Percentiles rank a stretch among this genome's conserved stretches.
Evolutionary conservation across 352 stramenopile genomes (phyloP).

Genomic region (Phytophthora pistaciae): DNA sequence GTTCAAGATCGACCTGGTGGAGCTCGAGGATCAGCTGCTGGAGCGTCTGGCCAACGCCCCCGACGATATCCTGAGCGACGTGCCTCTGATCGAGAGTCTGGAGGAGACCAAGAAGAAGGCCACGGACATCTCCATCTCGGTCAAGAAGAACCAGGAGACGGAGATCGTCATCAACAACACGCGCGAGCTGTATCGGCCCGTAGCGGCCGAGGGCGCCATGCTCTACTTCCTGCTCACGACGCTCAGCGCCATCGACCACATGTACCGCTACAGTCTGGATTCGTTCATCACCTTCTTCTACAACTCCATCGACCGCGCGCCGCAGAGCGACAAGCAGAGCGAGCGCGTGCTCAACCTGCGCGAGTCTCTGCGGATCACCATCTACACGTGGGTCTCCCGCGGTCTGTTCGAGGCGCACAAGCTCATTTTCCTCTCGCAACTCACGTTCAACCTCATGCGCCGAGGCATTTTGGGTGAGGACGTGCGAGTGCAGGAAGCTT

Average conservation of each 20-base stretch:
- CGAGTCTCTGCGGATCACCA: constrained; percentile 95
- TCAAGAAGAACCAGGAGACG: constrained; percentile 96
- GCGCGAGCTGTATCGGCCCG: constrained; percentile 94
- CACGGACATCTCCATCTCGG: constrained; percentile 95
- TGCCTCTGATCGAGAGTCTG: constrained; percentile 96
- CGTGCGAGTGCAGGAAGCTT: constrained; percentile 93
- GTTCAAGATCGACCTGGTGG: constrained; percentile 98
- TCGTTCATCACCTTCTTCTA: constrained; percentile 98
- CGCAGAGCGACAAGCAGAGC: constrained; percentile 86
- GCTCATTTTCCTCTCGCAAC: constrained; percentile 96
- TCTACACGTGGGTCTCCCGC: constrained; percentile 97
- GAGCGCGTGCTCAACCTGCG: constrained; percentile 94
- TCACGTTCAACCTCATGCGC: constrained; percentile 99
- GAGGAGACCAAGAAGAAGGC: constrained; percentile 97
- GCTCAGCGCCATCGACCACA: constrained; percentile 96
- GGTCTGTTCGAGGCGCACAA: constrained; percentile 98
- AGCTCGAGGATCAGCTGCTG: constrained; percentile 96
- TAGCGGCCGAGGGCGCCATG: constrained; percentile 96
- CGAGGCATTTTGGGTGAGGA: constrained; percentile 95
- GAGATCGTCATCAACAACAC: constrained; percentile 96
- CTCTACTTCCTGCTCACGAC: constrained; percentile 98
- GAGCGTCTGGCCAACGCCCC: constrained; percentile 96
- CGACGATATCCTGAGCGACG: constrained; percentile 97
- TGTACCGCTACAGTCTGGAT: constrained; percentile 98
- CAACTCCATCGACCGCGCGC: constrained; percentile 94